These are phyloP conservation scores for Tetrastigma voinierianum DNA, from an alignment of 164 flowering plant genomes.

Conservation along the genomic window DNA sequence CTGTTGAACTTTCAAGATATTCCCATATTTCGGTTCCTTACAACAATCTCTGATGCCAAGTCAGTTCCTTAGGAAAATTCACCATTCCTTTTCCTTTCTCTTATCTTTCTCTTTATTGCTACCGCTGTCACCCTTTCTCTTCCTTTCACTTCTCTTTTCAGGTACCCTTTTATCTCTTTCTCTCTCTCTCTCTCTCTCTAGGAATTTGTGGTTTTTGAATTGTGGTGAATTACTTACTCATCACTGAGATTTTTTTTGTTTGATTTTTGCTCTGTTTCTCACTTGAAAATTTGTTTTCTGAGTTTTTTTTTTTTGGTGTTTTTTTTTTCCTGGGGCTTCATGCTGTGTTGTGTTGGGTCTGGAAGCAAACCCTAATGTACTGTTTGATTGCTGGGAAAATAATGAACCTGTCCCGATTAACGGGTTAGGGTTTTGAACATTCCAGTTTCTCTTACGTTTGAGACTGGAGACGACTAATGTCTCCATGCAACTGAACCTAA, in stretches of 20 bases:
- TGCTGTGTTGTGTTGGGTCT: neutral
- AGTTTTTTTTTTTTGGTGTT: too few species aligned
- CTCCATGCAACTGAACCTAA: neutral
- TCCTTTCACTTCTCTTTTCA: neutral
- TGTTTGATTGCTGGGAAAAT: conserved; percentile 2
- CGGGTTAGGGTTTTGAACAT: neutral
- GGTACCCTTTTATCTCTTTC: conserved; percentile 9
- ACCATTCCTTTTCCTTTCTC: neutral
- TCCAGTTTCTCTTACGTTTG: neutral
- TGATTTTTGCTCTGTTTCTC: neutral
- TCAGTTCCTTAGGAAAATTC: neutral
- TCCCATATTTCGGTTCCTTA: conserved; percentile 26
- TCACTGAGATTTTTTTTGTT: too few species aligned
- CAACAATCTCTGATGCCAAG: conserved; percentile 34
- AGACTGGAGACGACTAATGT: neutral
- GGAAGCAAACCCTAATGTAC: neutral
- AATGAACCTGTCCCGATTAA: neutral
- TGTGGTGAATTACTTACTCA: too few species aligned
- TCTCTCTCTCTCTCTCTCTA: neutral
- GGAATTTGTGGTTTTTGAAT: too few species aligned
- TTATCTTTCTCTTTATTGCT: neutral
- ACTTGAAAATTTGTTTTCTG: too few species aligned
- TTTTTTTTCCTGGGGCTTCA: too few species aligned
- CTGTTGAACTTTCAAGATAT: conserved; percentile 21
- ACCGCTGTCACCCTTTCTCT: conserved; percentile 14